Conservation (phyloP, 768 basidiomycete species). For the Leccinum rimulosum region DNA sequence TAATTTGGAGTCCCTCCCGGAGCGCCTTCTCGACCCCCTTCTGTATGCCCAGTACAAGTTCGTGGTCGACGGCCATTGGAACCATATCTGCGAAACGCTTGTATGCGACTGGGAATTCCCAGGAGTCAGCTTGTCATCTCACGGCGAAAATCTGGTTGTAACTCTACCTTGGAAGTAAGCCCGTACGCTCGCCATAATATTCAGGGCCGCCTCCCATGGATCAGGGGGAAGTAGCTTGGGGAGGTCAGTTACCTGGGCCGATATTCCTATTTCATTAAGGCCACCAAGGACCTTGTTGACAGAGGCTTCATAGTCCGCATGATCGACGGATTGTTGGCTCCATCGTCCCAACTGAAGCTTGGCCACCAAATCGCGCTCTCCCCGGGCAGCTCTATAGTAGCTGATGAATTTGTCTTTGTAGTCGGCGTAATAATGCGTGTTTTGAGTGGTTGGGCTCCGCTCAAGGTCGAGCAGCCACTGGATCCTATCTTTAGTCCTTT, state of each 20-base stretch:
- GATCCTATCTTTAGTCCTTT: slow-evolving; percentile 40
- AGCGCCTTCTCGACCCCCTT: slow-evolving; percentile 45
- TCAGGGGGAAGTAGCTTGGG: slow-evolving; percentile 50
- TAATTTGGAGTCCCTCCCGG: slow-evolving; percentile 49
- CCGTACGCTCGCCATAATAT: slow-evolving; percentile 69
- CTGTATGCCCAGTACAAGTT: slow-evolving; percentile 45
- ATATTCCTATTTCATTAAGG: slow-evolving; percentile 27
- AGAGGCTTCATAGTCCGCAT: neutral
- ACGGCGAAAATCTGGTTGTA: neutral
- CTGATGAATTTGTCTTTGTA: slow-evolving; percentile 50
- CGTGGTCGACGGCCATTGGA: slow-evolving; percentile 41
- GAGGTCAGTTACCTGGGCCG: slow-evolving; percentile 41
- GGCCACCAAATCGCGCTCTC: slow-evolving; percentile 3
- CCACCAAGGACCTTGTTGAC: slow-evolving; percentile 30
- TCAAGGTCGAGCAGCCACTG: slow-evolving; percentile 52
- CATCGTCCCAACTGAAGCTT: slow-evolving; percentile 2
- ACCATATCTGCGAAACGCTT: slow-evolving; percentile 45
- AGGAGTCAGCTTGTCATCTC: neutral
- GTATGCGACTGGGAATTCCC: slow-evolving; percentile 41
- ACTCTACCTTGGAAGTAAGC: slow-evolving; percentile 70
- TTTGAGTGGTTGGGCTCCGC: slow-evolving; percentile 48
- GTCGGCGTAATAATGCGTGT: slow-evolving; percentile 48
- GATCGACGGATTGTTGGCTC: neutral
- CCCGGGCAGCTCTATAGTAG: slow-evolving; percentile 41
- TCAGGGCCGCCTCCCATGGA: slow-evolving; percentile 52